Evolutionary conservation across 2,329 filamentous ascomycete genomes (phyloP).

Genomic region (Aspergillus tubingensis): DNA sequence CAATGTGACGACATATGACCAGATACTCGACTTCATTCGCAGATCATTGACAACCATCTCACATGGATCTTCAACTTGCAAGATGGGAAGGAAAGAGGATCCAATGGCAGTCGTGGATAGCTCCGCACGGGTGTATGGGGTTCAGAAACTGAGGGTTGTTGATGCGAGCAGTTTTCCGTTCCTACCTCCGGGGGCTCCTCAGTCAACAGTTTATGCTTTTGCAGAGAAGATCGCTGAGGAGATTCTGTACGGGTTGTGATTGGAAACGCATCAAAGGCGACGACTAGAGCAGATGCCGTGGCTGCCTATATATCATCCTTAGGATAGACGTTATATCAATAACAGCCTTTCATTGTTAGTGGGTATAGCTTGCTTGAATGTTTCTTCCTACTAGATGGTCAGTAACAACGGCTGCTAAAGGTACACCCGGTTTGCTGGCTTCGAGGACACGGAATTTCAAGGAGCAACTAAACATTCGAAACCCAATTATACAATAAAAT

Average conservation of each 20-base stretch:
- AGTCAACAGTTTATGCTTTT: conserved; percentile 40
- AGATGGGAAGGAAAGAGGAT: conserved; percentile 39
- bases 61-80: conserved; percentile 39
- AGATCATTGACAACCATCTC: conserved; percentile 30
- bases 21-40: conserved; percentile 39
- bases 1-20: conserved; percentile 39
- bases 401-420: not conserved
- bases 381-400: not conserved
- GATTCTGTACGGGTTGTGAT: conserved; percentile 9
- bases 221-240: conserved; percentile 43
- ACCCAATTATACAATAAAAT: conserved; percentile 34
- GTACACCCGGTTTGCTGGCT: too few species aligned
- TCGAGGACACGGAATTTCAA: not conserved
- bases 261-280: not conserved
- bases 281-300: not conserved
- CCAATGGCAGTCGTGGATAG: conserved; percentile 37
- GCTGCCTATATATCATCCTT: not conserved
- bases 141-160: conserved; percentile 35
- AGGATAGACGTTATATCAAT: not conserved
- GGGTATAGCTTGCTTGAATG: too few species aligned
- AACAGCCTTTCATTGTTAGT: not conserved
- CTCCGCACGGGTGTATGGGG: conserved; percentile 32
- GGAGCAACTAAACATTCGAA: conserved; percentile 13
- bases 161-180: conserved; percentile 39
- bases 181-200: conserved; percentile 42